Conservation (phyloP, 2,329 filamentous ascomycete genomes). For the Colletotrichum karsti region DNA sequence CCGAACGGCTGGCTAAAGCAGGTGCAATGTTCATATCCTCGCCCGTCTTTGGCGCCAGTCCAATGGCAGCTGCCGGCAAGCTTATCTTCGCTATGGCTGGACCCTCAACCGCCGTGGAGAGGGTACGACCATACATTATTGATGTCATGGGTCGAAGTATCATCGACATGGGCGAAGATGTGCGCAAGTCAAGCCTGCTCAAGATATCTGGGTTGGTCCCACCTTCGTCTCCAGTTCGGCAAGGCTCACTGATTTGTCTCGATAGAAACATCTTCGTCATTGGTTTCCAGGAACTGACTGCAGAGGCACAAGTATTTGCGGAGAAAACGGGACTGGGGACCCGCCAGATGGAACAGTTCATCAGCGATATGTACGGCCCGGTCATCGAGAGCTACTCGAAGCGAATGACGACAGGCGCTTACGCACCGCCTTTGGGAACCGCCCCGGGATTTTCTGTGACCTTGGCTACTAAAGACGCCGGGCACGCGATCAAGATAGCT, state of each 20-base stretch:
- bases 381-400: slow-evolving; percentile 37
- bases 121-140: slow-evolving; percentile 46
- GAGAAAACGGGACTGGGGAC: slow-evolving; percentile 38
- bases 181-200: slow-evolving; percentile 46
- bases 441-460: slow-evolving; percentile 17
- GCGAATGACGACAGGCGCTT: slow-evolving; percentile 37
- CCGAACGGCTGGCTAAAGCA: slow-evolving; percentile 2
- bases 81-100: slow-evolving; percentile 52
- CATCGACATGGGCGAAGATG: slow-evolving; percentile 51
- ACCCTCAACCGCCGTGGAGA: slow-evolving; percentile 39
- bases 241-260: no score
- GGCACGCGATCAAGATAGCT: slow-evolving; percentile 19
- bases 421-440: slow-evolving; percentile 32
- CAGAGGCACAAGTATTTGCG: slow-evolving; percentile 40
- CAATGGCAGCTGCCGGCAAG: slow-evolving; percentile 50
- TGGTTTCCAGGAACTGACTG: slow-evolving; percentile 35
- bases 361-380: slow-evolving; percentile 38
- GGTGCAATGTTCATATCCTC: slow-evolving; percentile 41
- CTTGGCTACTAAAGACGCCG: slow-evolving; percentile 20
- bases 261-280: slow-evolving; percentile 45
- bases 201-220: slow-evolving; percentile 48
- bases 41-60: slow-evolving; percentile 51
- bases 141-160: slow-evolving; percentile 48
- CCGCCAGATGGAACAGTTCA: slow-evolving; percentile 35
- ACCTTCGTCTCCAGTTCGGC: not conserved